Evolutionary conservation across 306 rosid species (phyloP), one percentile per base, ranked within the genome.

Genomic region (Carpinus fangiana): DNA sequence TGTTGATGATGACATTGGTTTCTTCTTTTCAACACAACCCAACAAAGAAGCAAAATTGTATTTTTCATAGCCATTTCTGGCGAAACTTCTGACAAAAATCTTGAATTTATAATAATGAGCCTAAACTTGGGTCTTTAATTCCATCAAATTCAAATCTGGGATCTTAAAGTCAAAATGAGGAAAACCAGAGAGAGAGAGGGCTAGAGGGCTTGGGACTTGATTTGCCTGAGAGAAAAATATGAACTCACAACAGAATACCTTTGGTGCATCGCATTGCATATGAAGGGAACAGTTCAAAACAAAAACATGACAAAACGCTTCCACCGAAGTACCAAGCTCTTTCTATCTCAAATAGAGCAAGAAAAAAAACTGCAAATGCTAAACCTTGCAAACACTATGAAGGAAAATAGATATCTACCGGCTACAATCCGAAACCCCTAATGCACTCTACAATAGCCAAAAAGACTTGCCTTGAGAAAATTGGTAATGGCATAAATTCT

Each of bases 361-460:
- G 26, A 48, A 70, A 62, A 12, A 9, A 51, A 16, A 72, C 20
- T 14, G 5, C 12, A 80, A 31, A 23, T 47, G 45, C 45, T n/a
- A 47, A 70, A 16, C 14, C 73, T 36, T 73, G 20, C 76, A 76
- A 18, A 31, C 68, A 64, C 78, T 73, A 69, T 16, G 14, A 16
- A 78, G 73, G 48, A 70, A 68, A 72, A n/a, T 43, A 55, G 51
- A 65, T 62, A 72, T 46, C 53, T 65, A 76, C 10, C 2, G 68
- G 21, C 38, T 31, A 26, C 9, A 67, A 45, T 51, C 14, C 60
- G n/a, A 70, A 80, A 21, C 67, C 67, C 59, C 71, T 26, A 38
- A 36, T 21, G 43, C 66, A 79, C 86, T 79, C 70, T 52, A 67
- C 75, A 85, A 85, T 77, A 83, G 77, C 76, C 84, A 83, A 80